phyloP scores from a whole-genome alignment of 2,329 filamentous ascomycete genomes.

The Hymenoscyphus occultus region DNA sequence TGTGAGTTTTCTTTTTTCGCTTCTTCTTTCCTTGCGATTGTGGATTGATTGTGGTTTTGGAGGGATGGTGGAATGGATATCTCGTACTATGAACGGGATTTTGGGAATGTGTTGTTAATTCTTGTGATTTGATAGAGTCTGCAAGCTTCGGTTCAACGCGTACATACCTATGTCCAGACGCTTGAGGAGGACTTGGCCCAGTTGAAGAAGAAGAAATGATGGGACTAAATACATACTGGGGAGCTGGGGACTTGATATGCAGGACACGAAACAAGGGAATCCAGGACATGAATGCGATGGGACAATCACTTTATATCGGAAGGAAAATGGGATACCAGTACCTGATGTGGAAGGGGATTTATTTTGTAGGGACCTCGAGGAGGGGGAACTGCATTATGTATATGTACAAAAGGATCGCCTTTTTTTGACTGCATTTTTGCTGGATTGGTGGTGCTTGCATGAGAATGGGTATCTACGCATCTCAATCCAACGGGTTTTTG shows the following conservation, averaged over 20 bases:
- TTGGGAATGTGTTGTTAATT: neutral
- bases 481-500: slow-evolving; percentile 1
- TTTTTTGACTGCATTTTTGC: slow-evolving; percentile 21
- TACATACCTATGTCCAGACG: slow-evolving; percentile 78
- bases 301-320: neutral
- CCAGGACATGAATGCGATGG: neutral
- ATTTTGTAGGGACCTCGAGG: neutral
- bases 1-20: slow-evolving; percentile 57
- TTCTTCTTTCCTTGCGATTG: slow-evolving; percentile 7
- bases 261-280: neutral
- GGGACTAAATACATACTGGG: neutral
- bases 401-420: slow-evolving; percentile 24
- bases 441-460: slow-evolving; percentile 15
- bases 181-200: slow-evolving; percentile 77
- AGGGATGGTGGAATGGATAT: neutral
- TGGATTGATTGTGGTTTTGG: neutral
- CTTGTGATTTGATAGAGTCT: slow-evolving; percentile 58
- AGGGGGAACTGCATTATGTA: neutral
- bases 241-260: neutral
- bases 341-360: neutral
- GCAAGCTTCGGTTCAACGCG: slow-evolving; percentile 80
- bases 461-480: slow-evolving; percentile 21
- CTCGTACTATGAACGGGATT: neutral
- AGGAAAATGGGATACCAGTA: neutral
- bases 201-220: slow-evolving; percentile 61